A percentile compares a stretch with the other conserved stretches of the same genome.
Conservation (phyloP, 2,329 filamentous ascomycete genomes). For the Akanthomyces uredinophilus region DNA sequence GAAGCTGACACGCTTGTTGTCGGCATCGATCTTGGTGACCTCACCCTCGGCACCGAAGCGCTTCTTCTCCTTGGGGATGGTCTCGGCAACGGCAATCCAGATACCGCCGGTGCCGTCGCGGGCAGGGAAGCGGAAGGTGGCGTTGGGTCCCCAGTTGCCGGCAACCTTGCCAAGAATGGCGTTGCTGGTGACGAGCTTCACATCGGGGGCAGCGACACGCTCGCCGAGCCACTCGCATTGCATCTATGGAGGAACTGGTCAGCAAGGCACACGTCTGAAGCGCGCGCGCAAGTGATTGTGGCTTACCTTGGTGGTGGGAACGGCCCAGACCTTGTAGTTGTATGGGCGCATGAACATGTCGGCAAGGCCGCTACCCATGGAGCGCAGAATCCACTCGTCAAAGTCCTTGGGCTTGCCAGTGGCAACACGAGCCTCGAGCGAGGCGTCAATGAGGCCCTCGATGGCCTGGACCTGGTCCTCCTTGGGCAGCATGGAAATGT, state of each 20-base stretch:
- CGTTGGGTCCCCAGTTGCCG: constrained; percentile 96
- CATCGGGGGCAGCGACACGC: constrained; percentile 92
- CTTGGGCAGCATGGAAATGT: constrained; percentile 96
- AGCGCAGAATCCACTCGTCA: constrained; percentile 96
- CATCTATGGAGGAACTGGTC: constrained; percentile 58
- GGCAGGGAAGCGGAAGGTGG: constrained; percentile 96
- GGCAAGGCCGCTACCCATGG: constrained; percentile 82
- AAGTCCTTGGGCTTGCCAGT: constrained; percentile 94
- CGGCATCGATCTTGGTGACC: constrained; percentile 82
- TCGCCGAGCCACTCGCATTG: constrained; percentile 98
- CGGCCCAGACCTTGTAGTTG: constrained; percentile 99
- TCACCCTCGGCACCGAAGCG: constrained; percentile 79
- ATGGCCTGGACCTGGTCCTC: constrained; percentile 94
- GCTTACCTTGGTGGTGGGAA: constrained; percentile 88
- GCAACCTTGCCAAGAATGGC: constrained; percentile 94
- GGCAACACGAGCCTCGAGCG: constrained; percentile 77
- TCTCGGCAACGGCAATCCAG: constrained; percentile 96
- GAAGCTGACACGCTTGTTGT: constrained; percentile 75
- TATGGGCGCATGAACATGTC: constrained; percentile 98
- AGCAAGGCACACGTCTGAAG: background rate
- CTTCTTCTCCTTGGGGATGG: constrained; percentile 85
- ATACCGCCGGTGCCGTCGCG: constrained; percentile 95
- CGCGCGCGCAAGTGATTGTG: background rate
- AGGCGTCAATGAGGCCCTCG: constrained; percentile 92
- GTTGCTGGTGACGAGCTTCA: constrained; percentile 91